Base-by-base conservation (phyloP, 306 rosid species). In the Vachellia pachyceras region DNA sequence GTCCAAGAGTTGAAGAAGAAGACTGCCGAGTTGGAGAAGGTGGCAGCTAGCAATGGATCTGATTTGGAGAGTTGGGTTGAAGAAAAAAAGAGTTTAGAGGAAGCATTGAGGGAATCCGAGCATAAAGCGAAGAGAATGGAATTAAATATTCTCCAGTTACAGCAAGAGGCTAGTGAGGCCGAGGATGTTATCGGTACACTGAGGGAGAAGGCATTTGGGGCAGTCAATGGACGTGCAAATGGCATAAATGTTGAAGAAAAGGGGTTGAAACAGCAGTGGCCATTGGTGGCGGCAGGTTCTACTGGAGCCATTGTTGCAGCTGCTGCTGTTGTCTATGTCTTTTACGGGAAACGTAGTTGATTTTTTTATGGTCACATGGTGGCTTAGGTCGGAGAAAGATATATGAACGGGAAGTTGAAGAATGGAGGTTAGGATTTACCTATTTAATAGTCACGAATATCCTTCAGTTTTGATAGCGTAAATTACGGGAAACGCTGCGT, bases 401-500 rank as follows among this genome's bases (percentile, higher is more conserved):
- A 39, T 78, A 45, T 35, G 79, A 72, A 79, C 6, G 49, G 84
- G 67, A 67, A 37, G 81, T 47, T 79, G 74, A 69, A 42, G 74
- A 68, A 22, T 88, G 83, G 90, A 88, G 91, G 92, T 88, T 88
- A 86, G 89, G 83, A 77, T 77, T 78, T 76, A 72, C 70, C 58
- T 77, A 44, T 57, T 83, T 73, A 71, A 61, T 69, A 70, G 61
- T 82, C 68, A 47, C 57, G 68, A 80, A 78, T 68, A 76, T 82
- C 81, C 83, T 87, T 87, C 94, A 91, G 70, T 95, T 95, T 95
- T 93, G 97, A 77, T 85, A 80, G 80, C 49, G 41, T n/a, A n/a
- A n/a, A n/a, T n/a, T n/a, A n/a, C n/a, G n/a, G n/a, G n/a, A n/a
- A n/a, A n/a, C n/a, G n/a, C n/a, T n/a, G 80, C 49, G 41, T 79